phyloP scores from a whole-genome alignment of 2,329 filamentous ascomycete genomes.

The Diaporthe longicolla region DNA sequence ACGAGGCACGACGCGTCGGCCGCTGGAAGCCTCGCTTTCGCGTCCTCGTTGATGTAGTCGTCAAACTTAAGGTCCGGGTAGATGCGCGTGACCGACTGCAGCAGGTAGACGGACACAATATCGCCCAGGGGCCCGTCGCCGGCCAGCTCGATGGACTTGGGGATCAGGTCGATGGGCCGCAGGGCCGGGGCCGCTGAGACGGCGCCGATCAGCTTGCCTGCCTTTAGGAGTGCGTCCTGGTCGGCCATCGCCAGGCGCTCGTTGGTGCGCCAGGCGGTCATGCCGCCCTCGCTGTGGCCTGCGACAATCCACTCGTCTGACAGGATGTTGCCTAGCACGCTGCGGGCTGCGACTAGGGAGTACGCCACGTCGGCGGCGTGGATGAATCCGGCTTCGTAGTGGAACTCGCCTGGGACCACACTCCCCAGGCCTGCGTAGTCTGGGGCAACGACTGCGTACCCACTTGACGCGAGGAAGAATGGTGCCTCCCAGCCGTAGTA shows the following conservation, averaged over 20 bases:
- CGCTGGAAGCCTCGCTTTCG: background rate
- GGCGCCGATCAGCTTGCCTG: background rate
- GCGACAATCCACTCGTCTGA: slow-evolving; percentile 12
- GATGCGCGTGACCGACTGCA: slow-evolving; percentile 22
- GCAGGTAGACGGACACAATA: background rate
- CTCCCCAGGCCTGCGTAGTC: slow-evolving; percentile 9
- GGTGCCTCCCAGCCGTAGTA: slow-evolving; percentile 15
- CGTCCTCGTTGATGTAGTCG: slow-evolving; percentile 13
- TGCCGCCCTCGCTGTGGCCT: slow-evolving; percentile 7
- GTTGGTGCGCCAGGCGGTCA: slow-evolving; percentile 8
- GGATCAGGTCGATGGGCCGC: slow-evolving; percentile 16
- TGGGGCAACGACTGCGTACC: background rate
- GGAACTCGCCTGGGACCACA: slow-evolving; percentile 7
- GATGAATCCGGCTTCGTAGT: background rate
- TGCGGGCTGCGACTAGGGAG: background rate
- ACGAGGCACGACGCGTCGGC: background rate
- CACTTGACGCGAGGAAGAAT: background rate
- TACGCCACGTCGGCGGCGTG: slow-evolving; percentile 10
- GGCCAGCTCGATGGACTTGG: slow-evolving; percentile 5
- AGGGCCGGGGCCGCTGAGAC: slow-evolving; percentile 3
- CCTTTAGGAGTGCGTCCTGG: background rate
- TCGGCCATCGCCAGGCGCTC: background rate
- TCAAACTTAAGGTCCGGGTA: background rate
- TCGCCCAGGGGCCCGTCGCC: slow-evolving; percentile 19
- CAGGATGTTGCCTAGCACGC: background rate